phyloP scores from a whole-genome alignment of 192 early-diverging fungal genomes.

The Coemansia sp. region DNA sequence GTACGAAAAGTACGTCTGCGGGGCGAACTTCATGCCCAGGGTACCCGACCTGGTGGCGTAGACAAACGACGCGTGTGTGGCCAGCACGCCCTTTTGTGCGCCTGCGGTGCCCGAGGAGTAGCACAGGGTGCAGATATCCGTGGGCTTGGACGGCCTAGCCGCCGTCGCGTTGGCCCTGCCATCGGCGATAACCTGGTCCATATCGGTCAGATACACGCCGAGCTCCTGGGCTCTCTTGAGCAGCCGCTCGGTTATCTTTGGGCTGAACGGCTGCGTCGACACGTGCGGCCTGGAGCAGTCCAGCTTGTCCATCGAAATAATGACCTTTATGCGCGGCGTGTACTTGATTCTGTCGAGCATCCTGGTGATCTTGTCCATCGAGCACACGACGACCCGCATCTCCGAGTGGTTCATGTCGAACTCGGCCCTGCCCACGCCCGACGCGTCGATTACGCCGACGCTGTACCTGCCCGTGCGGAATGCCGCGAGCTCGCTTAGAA shows the following conservation, averaged over 20 bases:
- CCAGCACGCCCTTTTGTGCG: conserved; percentile 61
- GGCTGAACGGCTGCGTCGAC: conserved; percentile 23
- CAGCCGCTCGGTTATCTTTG: conserved; percentile 26
- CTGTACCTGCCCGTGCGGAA: conserved; percentile 58
- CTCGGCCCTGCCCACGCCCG: conserved; percentile 69
- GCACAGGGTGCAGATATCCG: conserved; percentile 62
- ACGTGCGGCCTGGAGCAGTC: conserved; percentile 39
- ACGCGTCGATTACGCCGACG: conserved; percentile 77
- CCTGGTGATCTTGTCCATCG: conserved; percentile 64
- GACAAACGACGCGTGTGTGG: conserved; percentile 58
- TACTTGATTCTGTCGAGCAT: conserved; percentile 57
- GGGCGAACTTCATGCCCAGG: neutral
- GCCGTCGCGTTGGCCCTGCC: conserved; percentile 56
- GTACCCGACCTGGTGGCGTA: neutral
- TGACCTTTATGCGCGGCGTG: conserved; percentile 62
- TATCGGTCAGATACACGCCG: conserved; percentile 55
- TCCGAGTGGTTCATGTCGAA: conserved; percentile 79
- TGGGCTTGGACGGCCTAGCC: conserved; percentile 54
- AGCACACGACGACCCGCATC: conserved; percentile 59
- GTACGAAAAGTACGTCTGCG: conserved; percentile 53
- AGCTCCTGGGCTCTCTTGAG: conserved; percentile 58
- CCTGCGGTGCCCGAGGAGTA: conserved; percentile 82
- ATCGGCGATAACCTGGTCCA: conserved; percentile 56
- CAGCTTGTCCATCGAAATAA: conserved; percentile 71
- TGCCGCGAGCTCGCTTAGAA: conserved; percentile 60